Evolutionary conservation across 805 yeast species (phyloP).

Genomic region (Cyberlindnera sargentensis): DNA sequence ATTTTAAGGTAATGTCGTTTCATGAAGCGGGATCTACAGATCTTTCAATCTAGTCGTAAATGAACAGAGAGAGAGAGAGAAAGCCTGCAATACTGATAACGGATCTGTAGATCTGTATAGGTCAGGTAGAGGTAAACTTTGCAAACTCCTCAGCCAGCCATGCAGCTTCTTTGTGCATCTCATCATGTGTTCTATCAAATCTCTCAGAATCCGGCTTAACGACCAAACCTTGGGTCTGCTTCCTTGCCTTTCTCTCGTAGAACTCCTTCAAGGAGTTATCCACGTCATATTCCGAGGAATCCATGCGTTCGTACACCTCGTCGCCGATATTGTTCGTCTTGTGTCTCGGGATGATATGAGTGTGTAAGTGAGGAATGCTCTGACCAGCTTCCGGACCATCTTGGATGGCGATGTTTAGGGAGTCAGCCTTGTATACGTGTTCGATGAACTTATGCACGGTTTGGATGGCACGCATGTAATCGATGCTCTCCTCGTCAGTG

Average conservation of each 20-base stretch:
- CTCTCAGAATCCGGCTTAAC: constrained; percentile 48
- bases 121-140: constrained; percentile 1
- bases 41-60: too few relatives aligned
- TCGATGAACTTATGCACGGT: constrained; percentile 62
- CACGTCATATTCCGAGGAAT: constrained; percentile 41
- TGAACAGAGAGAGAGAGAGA: too few relatives aligned
- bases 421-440: constrained; percentile 64
- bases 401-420: constrained; percentile 86
- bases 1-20: too few relatives aligned
- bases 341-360: constrained; percentile 87
- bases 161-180: constrained; percentile 66
- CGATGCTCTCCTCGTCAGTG: constrained; percentile 62
- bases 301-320: constrained; percentile 62
- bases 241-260: constrained; percentile 24
- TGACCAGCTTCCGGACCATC: constrained; percentile 98
- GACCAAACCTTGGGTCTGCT: constrained; percentile 21
- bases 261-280: constrained; percentile 26
- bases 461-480: constrained; percentile 74
- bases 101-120: too few relatives aligned
- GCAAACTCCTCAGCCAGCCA: constrained; percentile 38
- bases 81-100: too few relatives aligned
- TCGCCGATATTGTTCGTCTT: constrained; percentile 55
- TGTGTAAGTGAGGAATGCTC: constrained; percentile 90
- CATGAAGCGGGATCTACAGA: too few relatives aligned
- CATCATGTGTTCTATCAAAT: constrained; percentile 47